phyloP scores from a whole-genome alignment of 306 rosid species.

The Coriaria nepalensis region DNA sequence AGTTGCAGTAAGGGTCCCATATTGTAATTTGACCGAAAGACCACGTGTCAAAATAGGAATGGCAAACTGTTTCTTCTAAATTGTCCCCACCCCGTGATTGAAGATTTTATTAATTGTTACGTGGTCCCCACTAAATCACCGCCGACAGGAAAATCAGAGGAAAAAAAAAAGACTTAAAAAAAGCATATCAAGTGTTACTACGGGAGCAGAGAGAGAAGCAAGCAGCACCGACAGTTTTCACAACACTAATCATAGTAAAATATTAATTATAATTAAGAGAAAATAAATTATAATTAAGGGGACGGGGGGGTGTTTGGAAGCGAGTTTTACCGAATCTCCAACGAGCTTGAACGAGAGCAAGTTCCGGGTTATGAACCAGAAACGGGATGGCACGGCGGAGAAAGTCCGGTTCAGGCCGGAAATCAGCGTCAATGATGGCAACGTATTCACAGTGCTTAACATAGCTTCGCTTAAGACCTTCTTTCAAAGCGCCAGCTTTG shows the following conservation, averaged over 20 bases:
- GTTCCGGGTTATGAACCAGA: slow-evolving; percentile 58
- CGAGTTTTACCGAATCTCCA: slow-evolving; percentile 81
- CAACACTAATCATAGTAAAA: neutral
- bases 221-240: slow-evolving; percentile 49
- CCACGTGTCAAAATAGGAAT: slow-evolving; percentile 15
- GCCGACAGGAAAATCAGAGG: slow-evolving; percentile 16
- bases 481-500: slow-evolving; percentile 95
- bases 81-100: slow-evolving; percentile 49
- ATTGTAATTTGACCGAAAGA: neutral
- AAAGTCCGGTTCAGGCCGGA: slow-evolving; percentile 81
- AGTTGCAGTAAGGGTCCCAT: too few species aligned
- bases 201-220: neutral
- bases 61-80: slow-evolving; percentile 3
- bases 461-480: slow-evolving; percentile 78
- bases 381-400: slow-evolving; percentile 83
- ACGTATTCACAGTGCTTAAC: slow-evolving; percentile 89
- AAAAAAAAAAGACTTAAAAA: neutral
- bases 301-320: neutral
- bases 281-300: neutral
- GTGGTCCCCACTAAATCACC: slow-evolving; percentile 24
- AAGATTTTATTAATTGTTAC: slow-evolving; percentile 15
- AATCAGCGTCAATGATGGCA: slow-evolving; percentile 89
- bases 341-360: slow-evolving; percentile 92
- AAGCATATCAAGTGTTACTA: too few species aligned
- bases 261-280: neutral